Evolutionary conservation across 2,329 filamentous ascomycete genomes (phyloP), one percentile per base, ranked within the genome.

Genomic region (Cytospora chrysosperma): DNA sequence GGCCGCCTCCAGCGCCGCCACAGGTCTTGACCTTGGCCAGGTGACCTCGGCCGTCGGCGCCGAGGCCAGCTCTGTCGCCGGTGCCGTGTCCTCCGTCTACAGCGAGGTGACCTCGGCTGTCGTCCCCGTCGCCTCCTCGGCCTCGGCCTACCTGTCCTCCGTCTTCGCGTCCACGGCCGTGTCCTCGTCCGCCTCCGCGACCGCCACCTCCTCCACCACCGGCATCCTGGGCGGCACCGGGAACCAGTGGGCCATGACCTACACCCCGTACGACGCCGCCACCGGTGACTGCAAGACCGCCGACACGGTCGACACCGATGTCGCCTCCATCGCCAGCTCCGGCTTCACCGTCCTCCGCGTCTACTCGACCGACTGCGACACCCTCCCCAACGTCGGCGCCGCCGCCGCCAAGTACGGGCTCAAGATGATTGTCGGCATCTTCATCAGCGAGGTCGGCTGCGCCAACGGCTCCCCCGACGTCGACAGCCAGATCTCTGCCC

Each of bases 331-430:
- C 73, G 84, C 87, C 72, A 56, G 70, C 59, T 84, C 85, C 68
- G 90, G 90, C 65, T 92, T 93, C 85, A 78, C 77, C 68, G 80
- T 84, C 56, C 76, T 94, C 75, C 93, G 94, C 76, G 82, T 95
- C 74, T 98, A 98, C 87, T 92, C 89, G 68, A 93, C 93, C 70
- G 93, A 97, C 85, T 98, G 94, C 84, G 82, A 85, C 77, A 89
- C 89, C 61, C 89, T 96, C 66, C 78, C 87, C 74, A 88, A 85
- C 77, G 88, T 97, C 64, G 91, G 91, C 68, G 77, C 79, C 51
- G 90, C 91, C 65, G 88, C 84, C 78, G 77, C 84, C 72, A 76
- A 84, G 70, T 74, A 88, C 76, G 88, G 89, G 65, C 74, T 97
- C 65, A 88, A 89, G 76, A 81, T 97, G 77, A 94, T 97, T 76